phyloP scores from a whole-genome alignment of 495 filamentous ascomycete species.

The Penicillium lividum region DNA sequence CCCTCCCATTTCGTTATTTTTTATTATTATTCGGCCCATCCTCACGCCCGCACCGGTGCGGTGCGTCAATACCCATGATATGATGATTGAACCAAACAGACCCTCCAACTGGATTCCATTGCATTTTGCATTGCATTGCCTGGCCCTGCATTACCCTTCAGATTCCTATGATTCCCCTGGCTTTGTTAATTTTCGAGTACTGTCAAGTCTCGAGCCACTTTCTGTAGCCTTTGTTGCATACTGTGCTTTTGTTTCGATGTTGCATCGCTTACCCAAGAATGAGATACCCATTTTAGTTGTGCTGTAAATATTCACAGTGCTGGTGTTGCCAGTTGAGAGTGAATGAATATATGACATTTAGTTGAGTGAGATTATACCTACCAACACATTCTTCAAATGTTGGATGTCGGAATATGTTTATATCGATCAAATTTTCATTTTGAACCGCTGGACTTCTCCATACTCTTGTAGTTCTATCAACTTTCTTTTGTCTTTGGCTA shows the following conservation, averaged over 20 bases:
- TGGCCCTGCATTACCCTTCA: slow-evolving; percentile 1
- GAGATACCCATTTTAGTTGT: slow-evolving; percentile 18
- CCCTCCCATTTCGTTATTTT: background rate
- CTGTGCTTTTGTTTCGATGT: background rate
- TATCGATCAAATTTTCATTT: too few relatives aligned
- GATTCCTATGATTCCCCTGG: slow-evolving; percentile 3
- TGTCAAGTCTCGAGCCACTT: background rate
- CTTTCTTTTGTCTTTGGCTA: too few relatives aligned
- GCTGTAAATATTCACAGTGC: slow-evolving; percentile 9
- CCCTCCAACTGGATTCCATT: background rate
- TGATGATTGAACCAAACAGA: slow-evolving; percentile 1
- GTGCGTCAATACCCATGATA: slow-evolving; percentile 4
- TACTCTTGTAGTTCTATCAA: too few relatives aligned
- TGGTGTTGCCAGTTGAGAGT: background rate
- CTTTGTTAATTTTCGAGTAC: background rate
- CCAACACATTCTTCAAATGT: too few relatives aligned
- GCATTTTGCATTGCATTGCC: slow-evolving; percentile 10
- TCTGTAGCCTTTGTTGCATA: background rate
- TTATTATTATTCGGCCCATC: background rate
- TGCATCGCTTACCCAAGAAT: slow-evolving; percentile 12
- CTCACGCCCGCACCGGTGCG: slow-evolving; percentile 9
- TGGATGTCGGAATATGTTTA: too few relatives aligned
- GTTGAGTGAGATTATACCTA: background rate
- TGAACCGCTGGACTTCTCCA: too few relatives aligned
- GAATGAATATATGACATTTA: background rate